Base-by-base conservation (phyloP, 768 basidiomycete species). In the Tricholoma furcatifolium region DNA sequence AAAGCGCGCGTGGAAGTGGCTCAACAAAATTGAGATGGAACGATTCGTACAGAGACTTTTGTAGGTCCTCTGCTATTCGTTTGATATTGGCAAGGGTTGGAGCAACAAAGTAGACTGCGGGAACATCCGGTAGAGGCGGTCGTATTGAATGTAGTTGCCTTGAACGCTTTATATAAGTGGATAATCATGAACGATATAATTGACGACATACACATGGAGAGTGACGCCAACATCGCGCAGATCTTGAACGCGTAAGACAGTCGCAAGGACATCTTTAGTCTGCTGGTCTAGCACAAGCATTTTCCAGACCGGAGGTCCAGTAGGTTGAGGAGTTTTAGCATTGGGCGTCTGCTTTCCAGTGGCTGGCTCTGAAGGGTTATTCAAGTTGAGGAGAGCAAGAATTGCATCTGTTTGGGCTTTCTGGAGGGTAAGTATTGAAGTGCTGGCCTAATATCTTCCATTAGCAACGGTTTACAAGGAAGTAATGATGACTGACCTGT, bases 1-100 rank as follows among this genome's bases (percentile, higher is more conserved):
- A 77, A 39, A 98, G 74, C 2, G 91, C 79, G 47, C 96, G 82
- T 7, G 94, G 84, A 4, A 99, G 74, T 2, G 95, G 90, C 55
- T 94, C 94, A 10, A 94, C 93, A 66, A 98, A 99, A 68, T 95
- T 96, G 58, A 99, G 76, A 67, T 98, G 89, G 67, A 89, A 94
- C 0, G 92, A 86, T 62, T 97, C 92, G 65, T 99, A 99, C 41
- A 98, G 78, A 23, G 79, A 77, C 64, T 93, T 91, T 67, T 86
- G 84, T 34, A 98, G 81, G 71, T 99, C 97, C 67, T 96, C 88
- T 14, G 93, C 88, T 77, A 99, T 96, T 55, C 96, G 82, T 54
- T 81, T 78, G 60, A 98, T 81, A 66, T 98, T 99, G 49, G 75
- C 72, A 11, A 91, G 74, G 2, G 93, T 96, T 0, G 97, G 96